Conservation (phyloP, 306 rosid genomes). For the Acmispon strigosus region DNA sequence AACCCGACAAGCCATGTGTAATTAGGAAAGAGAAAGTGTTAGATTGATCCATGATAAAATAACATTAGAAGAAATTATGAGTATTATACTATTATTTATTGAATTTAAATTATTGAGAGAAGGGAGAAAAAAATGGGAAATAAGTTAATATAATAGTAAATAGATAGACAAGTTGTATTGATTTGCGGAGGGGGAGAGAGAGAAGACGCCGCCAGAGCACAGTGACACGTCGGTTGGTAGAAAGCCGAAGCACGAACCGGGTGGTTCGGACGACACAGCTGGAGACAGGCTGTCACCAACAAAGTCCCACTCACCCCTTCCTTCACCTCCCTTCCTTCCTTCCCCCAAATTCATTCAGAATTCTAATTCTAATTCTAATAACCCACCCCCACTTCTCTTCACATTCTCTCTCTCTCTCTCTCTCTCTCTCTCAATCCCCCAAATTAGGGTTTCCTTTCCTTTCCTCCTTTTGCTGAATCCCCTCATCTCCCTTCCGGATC, state of each 20-base stretch:
- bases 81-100: too few species aligned
- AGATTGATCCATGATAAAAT: too few species aligned
- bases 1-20: too few species aligned
- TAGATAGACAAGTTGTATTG: too few species aligned
- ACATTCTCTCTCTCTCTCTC: background rate
- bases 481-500: conserved; percentile 37
- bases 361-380: too few species aligned
- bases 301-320: conserved; percentile 94
- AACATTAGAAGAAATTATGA: too few species aligned
- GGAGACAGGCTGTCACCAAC: conserved; percentile 99
- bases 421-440: background rate
- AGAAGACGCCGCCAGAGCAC: conserved; percentile 49
- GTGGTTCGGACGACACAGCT: conserved; percentile 76
- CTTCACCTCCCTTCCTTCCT: conserved; percentile 18
- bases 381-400: background rate
- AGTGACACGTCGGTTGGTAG: conserved; percentile 57
- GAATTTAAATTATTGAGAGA: too few species aligned
- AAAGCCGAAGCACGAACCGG: conserved; percentile 51
- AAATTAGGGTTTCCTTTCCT: conserved; percentile 43
- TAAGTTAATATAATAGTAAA: too few species aligned
- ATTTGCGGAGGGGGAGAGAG: background rate
- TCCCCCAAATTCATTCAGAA: too few species aligned
- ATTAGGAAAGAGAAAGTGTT: too few species aligned
- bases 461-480: conserved; percentile 16
- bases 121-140: too few species aligned